phyloP scores from a whole-genome alignment of 2,329 filamentous ascomycete species.

The Pyricularia sp. region DNA sequence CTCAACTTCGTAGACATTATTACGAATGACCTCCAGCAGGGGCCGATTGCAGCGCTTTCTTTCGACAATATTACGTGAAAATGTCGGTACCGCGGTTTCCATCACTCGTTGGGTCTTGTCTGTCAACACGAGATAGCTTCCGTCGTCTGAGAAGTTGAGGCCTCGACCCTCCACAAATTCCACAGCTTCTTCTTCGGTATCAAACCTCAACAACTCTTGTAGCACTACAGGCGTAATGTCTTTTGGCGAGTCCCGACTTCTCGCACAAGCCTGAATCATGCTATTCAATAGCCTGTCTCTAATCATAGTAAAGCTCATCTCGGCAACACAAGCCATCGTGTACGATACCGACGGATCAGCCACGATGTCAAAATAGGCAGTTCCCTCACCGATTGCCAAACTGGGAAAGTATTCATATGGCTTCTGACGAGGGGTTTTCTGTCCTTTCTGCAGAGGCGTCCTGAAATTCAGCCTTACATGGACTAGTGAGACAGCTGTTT shows the following conservation, averaged over 20 bases:
- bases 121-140: conserved; percentile 29
- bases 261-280: conserved; percentile 40
- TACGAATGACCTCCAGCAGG: conserved; percentile 42
- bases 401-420: conserved; percentile 1
- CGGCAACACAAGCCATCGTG: conserved; percentile 56
- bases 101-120: conserved; percentile 11
- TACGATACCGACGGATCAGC: conserved; percentile 45
- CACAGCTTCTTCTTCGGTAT: conserved; percentile 52
- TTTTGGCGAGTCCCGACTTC: conserved; percentile 42
- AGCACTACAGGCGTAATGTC: conserved; percentile 45
- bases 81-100: conserved; percentile 31
- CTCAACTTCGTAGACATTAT: conserved; percentile 34
- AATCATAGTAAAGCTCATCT: conserved; percentile 51
- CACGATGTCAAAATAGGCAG: conserved; percentile 47
- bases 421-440: not conserved
- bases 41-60: conserved; percentile 39
- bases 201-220: conserved; percentile 50
- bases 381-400: conserved; percentile 7
- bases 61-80: conserved; percentile 44
- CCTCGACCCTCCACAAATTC: conserved; percentile 48
- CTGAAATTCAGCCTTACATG: conserved; percentile 32
- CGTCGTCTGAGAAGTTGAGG: conserved; percentile 34
- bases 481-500: conserved; percentile 46
- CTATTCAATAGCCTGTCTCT: conserved; percentile 45
- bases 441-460: not conserved